Conservation (phyloP, 2,329 filamentous ascomycete species). For the Botrytis paeoniae region DNA sequence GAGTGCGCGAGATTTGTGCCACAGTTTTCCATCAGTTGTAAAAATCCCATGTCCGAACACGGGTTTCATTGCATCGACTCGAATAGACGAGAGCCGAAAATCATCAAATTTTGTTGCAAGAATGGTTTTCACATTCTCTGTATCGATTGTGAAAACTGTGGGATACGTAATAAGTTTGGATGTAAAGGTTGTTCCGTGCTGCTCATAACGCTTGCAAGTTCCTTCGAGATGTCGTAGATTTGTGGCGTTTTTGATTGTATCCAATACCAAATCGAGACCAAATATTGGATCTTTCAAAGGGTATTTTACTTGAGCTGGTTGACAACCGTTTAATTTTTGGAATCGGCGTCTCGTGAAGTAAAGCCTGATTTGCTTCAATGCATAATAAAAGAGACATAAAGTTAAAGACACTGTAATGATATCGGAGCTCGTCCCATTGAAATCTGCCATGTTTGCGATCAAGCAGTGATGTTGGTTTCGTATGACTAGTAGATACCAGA, state of each 20-base stretch:
- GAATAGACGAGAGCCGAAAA: conserved; percentile 44
- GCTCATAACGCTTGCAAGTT: not conserved
- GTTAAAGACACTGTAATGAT: not conserved
- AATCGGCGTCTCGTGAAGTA: conserved; percentile 15
- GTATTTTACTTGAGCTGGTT: conserved; percentile 42
- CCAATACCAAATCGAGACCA: conserved; percentile 47
- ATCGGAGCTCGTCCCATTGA: not conserved
- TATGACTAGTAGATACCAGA: not conserved
- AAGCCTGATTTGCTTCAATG: not conserved
- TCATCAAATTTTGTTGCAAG: conserved; percentile 52
- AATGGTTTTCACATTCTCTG: conserved; percentile 54
- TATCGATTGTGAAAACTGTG: conserved; percentile 47
- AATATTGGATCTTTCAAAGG: conserved; percentile 53
- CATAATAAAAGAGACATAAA: not conserved
- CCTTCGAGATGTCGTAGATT: conserved; percentile 19
- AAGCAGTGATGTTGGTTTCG: not conserved
- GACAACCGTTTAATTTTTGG: conserved; percentile 42
- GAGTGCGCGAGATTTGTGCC: conserved; percentile 37
- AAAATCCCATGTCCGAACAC: conserved; percentile 24
- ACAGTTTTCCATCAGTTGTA: conserved; percentile 17
- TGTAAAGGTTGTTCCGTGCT: conserved; percentile 11
- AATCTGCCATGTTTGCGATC: not conserved
- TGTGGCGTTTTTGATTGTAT: conserved; percentile 42
- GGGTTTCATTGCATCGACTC: conserved; percentile 14
- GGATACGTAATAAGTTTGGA: conserved; percentile 28